A percentile compares a stretch with the other conserved stretches of the same genome.
Conservation (phyloP, 2,329 filamentous ascomycete species). For the Plenodomus lindquistii region DNA sequence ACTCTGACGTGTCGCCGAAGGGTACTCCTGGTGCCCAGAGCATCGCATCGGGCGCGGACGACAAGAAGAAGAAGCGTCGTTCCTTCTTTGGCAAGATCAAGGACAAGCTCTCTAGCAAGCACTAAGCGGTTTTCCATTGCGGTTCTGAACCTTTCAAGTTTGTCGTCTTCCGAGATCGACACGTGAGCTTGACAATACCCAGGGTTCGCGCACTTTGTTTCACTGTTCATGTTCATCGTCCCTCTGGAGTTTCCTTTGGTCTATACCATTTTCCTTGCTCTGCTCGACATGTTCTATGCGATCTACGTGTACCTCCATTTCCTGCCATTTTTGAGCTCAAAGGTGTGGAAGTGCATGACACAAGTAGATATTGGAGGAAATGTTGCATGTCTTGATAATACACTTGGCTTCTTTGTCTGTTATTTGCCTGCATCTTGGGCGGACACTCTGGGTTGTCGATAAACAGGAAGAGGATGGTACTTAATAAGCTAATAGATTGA, state of each 20-base stretch:
- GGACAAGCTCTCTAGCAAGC: constrained; percentile 49
- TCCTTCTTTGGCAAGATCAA: constrained; percentile 55
- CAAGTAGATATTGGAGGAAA: background rate
- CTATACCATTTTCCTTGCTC: constrained; percentile 40
- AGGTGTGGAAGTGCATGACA: background rate
- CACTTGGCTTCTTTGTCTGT: background rate
- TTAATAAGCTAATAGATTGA: background rate
- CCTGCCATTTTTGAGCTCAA: background rate
- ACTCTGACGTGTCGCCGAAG: constrained; percentile 37
- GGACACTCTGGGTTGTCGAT: background rate
- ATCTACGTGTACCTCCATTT: background rate
- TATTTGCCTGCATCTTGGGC: background rate
- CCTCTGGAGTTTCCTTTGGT: constrained; percentile 40
- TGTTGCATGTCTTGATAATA: background rate
- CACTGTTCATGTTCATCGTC: constrained; percentile 29
- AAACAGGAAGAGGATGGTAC: background rate
- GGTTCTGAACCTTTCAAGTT: constrained; percentile 15
- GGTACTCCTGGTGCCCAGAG: constrained; percentile 47
- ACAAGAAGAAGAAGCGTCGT: constrained; percentile 54
- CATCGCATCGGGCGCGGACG: constrained; percentile 32
- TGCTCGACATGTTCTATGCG: constrained; percentile 21
- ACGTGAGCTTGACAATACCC: constrained; percentile 28
- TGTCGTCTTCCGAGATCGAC: constrained; percentile 8
- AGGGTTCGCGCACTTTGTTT: constrained; percentile 21
- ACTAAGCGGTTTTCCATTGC: constrained; percentile 21